phyloP scores from a whole-genome alignment of 129 eudicot genomes.

The Chrysanthemum makinoi region DNA sequence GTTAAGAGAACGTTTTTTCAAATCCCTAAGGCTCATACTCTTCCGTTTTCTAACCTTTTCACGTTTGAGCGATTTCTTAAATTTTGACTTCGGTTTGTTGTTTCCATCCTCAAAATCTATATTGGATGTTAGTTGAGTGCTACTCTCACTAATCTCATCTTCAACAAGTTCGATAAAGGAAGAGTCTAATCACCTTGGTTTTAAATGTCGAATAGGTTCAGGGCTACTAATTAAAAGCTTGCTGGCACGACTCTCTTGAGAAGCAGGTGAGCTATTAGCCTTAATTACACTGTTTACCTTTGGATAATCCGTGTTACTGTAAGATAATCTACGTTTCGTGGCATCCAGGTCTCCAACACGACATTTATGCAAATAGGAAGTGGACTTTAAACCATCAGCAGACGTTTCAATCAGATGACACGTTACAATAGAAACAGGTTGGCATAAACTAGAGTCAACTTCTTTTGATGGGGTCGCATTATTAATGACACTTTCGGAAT shows the following conservation, averaged over 20 bases:
- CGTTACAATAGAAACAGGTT: constrained; percentile 35
- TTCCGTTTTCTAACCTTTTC: constrained; percentile 21
- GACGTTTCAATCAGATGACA: constrained; percentile 78
- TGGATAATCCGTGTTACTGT: constrained; percentile 28
- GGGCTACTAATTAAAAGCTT: constrained; percentile 44
- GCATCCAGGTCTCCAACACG: constrained; percentile 26
- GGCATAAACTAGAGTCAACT: constrained; percentile 35
- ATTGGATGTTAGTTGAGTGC: constrained; percentile 29
- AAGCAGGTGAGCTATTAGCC: constrained; percentile 60
- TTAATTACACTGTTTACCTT: constrained; percentile 36
- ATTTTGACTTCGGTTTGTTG: constrained; percentile 6
- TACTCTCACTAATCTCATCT: constrained; percentile 37
- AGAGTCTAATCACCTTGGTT: constrained; percentile 47
- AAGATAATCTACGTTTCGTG: constrained; percentile 30
- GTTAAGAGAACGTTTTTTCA: constrained; percentile 21
- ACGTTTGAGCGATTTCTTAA: constrained; percentile 22
- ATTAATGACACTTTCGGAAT: constrained; percentile 30
- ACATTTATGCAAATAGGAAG: constrained; percentile 66
- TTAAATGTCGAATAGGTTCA: constrained; percentile 25
- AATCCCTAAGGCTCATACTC: constrained; percentile 39
- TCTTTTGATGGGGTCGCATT: constrained; percentile 34
- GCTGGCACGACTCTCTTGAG: constrained; percentile 82
- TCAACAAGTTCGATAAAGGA: constrained; percentile 48
- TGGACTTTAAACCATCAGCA: constrained; percentile 50
- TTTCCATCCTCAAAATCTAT: neutral